Evolutionary conservation across 176 grass and related monocot species (phyloP).

Genomic region (Coix lacrymajobi): DNA sequence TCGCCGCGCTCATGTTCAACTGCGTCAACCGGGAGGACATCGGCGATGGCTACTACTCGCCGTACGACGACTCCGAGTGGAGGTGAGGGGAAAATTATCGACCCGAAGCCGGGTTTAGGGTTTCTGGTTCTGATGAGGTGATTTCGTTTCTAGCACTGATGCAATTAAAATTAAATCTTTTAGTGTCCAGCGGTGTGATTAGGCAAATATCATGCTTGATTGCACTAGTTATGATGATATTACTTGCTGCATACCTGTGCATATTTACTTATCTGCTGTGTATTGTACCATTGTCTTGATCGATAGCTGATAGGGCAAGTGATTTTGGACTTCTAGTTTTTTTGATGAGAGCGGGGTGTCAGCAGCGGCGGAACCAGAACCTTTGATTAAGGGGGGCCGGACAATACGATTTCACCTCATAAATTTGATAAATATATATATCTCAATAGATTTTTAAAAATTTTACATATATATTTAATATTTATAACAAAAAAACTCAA

Average conservation of each 20-base stretch:
- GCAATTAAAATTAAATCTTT: not conserved
- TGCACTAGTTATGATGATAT: not conserved
- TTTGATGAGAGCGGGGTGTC: not conserved
- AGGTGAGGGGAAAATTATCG: constrained; percentile 25
- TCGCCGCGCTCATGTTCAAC: constrained; percentile 79
- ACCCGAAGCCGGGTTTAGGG: not conserved
- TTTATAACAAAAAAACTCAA: no score
- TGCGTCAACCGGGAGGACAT: constrained; percentile 61
- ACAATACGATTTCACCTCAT: no score
- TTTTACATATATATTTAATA: no score
- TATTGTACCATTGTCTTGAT: not conserved
- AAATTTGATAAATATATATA: no score
- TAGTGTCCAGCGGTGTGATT: not conserved
- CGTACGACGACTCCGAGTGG: constrained; percentile 66
- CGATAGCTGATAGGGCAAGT: not conserved
- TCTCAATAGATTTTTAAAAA: no score
- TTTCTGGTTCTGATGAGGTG: not conserved
- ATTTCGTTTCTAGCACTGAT: not conserved
- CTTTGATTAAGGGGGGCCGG: no score
- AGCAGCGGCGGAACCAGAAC: no score
- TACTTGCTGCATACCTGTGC: not conserved
- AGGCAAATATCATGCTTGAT: not conserved
- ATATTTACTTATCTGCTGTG: not conserved
- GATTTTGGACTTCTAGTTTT: not conserved
- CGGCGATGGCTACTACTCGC: constrained; percentile 65